Percentiles rank a stretch among this genome's conserved stretches.
Conservation (phyloP, 345 rosid genomes). For the Populus simonii region DNA sequence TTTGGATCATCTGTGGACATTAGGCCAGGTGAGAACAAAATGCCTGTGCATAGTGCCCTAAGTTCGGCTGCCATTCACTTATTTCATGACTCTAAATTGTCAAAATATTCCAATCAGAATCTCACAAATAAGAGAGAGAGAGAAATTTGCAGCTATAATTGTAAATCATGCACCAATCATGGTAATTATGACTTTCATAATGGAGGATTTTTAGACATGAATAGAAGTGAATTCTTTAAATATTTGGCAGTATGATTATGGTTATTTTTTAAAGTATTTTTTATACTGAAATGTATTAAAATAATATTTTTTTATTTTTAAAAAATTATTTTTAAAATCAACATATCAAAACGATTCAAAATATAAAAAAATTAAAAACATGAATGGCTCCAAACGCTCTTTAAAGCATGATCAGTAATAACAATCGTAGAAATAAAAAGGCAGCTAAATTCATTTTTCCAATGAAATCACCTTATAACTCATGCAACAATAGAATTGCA, state of each 20-base stretch:
- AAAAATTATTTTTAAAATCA: no score
- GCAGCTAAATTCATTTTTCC: not conserved
- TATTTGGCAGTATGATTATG: rapidly evolving
- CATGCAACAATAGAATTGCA: not conserved
- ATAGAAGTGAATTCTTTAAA: not conserved
- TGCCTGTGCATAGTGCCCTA: not conserved
- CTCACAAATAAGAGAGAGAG: not conserved
- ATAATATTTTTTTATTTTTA: no score
- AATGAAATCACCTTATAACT: not conserved
- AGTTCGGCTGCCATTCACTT: not conserved
- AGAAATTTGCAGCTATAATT: not conserved
- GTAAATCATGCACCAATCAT: not conserved
- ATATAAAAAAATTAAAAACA: no score
- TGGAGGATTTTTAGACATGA: not conserved
- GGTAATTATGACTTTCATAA: not conserved
- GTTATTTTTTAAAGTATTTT: no score
- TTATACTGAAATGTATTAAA: no score
- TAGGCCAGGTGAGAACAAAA: not conserved
- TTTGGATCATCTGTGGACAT: not conserved
- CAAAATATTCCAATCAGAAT: not conserved
- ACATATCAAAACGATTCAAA: rapidly evolving
- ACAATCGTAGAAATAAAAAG: not conserved
- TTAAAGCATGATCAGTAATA: not conserved
- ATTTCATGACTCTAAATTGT: not conserved
- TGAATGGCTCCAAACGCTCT: rapidly evolving